Base-by-base conservation (phyloP, 2,329 filamentous ascomycete species). In the Plenodomus biglobosus region DNA sequence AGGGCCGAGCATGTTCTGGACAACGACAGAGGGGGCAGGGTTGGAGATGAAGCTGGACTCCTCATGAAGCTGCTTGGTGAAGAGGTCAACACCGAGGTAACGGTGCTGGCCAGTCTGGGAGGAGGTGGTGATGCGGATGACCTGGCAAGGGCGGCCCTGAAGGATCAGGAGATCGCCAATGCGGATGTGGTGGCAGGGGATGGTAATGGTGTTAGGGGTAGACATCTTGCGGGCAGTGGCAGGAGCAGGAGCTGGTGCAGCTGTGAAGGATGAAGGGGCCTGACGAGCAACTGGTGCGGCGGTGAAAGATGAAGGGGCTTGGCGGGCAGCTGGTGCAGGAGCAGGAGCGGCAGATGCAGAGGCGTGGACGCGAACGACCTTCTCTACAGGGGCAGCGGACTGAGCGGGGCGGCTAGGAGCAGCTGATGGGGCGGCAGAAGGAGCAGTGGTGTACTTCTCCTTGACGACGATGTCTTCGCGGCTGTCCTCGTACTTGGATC, bases 131-230 rank as follows among this genome's bases (percentile, higher is more conserved):
- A 99, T 96, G 75, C 92, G 92, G 83, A 99, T 99, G 76, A 99
- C 92, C 85, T 99, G 94, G 88, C 91, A 97, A 71, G 94, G 92
- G 68, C 94, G 92, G 76, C 92, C 92, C 84, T 99, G 94, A 64
- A 99, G 90, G 81, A 97, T 95, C 78, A 99, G 79, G 79, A 99
- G 89, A 78, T 99, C 94, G 76, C 94, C 94, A 69, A 97, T 89
- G 80, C 94, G 94, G 80, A 99, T 92, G 84, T 97, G 95, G 85
- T 99, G 90, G 87, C 91, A 96, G 61, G 95, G 94, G 77, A 99
- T 96, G 73, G 92, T 92, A 75, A 97, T 92, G 66, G 90, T 95
- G 83, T 94, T 92, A 73, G 86, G 81, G 74, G 87, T 83, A 70
- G 72, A 56, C 71, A 73, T 73, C 58, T 66, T 70, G 68, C 64